Evolutionary conservation across 2,329 filamentous ascomycete genomes (phyloP).

Genomic region (Dactylellina cionopaga): DNA sequence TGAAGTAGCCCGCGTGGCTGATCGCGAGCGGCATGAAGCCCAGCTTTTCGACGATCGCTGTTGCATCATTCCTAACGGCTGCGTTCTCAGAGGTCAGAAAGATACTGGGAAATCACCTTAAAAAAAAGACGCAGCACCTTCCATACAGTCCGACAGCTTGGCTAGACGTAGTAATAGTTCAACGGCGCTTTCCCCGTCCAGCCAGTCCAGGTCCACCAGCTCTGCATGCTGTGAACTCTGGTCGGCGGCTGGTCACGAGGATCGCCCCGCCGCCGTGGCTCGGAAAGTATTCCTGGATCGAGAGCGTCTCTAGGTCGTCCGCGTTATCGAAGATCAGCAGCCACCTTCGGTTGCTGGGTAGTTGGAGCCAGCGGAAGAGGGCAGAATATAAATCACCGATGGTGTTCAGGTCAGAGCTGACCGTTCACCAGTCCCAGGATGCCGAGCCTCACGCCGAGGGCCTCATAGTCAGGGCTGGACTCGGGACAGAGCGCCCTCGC

Average conservation of each 20-base stretch:
- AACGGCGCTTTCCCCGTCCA: neutral
- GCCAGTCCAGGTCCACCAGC: neutral
- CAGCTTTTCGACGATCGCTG: constrained; percentile 18
- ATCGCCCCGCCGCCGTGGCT: neutral
- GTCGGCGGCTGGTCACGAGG: neutral
- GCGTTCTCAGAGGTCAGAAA: neutral
- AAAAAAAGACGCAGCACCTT: no score
- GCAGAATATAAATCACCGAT: neutral
- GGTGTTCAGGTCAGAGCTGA: neutral
- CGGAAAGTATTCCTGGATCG: constrained; percentile 1
- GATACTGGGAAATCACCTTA: no score
- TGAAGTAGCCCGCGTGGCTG: constrained; percentile 24
- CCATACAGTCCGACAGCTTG: neutral
- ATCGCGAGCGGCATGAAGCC: constrained; percentile 28
- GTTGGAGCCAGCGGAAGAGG: neutral
- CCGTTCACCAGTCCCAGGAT: neutral
- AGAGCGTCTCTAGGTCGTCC: constrained; percentile 3
- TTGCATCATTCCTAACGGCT: constrained; percentile 1
- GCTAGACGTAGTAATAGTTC: neutral
- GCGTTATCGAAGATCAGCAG: constrained; percentile 13
- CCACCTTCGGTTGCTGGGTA: constrained; percentile 1
- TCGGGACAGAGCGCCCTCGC: neutral
- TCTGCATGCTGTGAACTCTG: neutral
- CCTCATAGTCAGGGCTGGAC: neutral
- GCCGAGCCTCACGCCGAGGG: neutral